phyloP scores from a whole-genome alignment of 768 basidiomycete species.

The Lactarius akahatsu region DNA sequence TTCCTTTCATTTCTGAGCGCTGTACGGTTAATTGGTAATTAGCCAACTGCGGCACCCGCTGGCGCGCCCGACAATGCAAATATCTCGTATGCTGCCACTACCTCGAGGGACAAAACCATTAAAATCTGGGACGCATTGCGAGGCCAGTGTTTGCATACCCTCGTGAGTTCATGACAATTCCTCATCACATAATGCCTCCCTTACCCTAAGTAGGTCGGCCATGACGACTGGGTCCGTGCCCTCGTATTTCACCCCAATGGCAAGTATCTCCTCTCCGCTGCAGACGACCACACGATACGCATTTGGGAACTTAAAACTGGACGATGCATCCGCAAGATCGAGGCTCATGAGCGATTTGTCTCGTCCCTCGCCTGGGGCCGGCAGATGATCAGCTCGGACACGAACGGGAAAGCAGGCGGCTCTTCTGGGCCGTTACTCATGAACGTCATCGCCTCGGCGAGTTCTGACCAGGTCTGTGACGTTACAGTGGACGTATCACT shows the following conservation, averaged over 20 bases:
- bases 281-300: constrained; percentile 58
- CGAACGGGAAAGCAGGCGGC: constrained; percentile 22
- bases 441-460: constrained; percentile 29
- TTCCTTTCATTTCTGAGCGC: not conserved
- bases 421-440: constrained; percentile 23
- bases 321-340: constrained; percentile 40
- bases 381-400: constrained; percentile 23
- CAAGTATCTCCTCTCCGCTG: constrained; percentile 55
- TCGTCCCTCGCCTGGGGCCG: constrained; percentile 29
- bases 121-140: constrained; percentile 51
- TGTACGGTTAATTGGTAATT: not conserved
- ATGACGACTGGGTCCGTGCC: constrained; percentile 60
- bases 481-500: not conserved
- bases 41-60: constrained; percentile 34
- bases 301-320: constrained; percentile 58
- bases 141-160: constrained; percentile 50
- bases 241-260: constrained; percentile 59
- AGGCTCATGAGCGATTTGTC: constrained; percentile 29
- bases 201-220: constrained; percentile 34
- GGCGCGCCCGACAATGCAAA: constrained; percentile 37
- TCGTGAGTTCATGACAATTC: constrained; percentile 37
- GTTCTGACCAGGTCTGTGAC: constrained; percentile 28
- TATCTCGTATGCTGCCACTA: constrained; percentile 47
- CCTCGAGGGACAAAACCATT: constrained; percentile 55
- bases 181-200: not conserved